Evolutionary conservation across 208 protist genomes (phyloP), one percentile per base, ranked within the genome.

Genomic region (Porcisia hertigi): DNA sequence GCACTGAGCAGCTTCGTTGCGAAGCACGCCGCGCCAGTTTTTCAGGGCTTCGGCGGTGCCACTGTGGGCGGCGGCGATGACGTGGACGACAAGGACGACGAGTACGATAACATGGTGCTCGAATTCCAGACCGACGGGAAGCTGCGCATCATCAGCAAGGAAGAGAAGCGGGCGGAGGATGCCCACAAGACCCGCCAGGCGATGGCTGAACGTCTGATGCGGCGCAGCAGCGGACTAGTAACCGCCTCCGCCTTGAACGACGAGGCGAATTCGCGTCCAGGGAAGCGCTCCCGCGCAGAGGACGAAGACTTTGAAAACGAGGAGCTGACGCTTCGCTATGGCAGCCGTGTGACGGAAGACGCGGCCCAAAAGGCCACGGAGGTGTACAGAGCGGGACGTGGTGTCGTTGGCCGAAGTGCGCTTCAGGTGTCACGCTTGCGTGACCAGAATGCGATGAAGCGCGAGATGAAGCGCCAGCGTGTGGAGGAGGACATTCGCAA

Each of bases 401-500:
- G 80, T 6, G 69, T 55, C 23, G 78, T 71, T 60, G 73, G 80
- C 43, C 73, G 60, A 47, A 74, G 76, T 14, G 52, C 74, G 52
- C 67, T 76, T 65, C 73, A 85, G 64, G 87, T 95, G 73, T 72
- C 79, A 43, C 75, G 79, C 18, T 84, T 93, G 67, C 89, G 91
- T 8, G 87, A 92, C 43, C 88, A 94, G 75, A 93, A 95, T 80
- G 80, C 77, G 25, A 85, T 83, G 41, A 81, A 81, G 47, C 89
- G 84, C 25, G 84, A 85, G 66, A 71, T 92, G 36, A 95, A 95
- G 82, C 88, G 91, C 1, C 79, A 83, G 78, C 91, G 91, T 34
- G 88, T 97, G 43, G 91, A 97, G 81, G 91, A 94, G 75, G 93
- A 95, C 69, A 93, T 97, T 57, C 86, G 84, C 47, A 93, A 91